These are phyloP conservation scores for Globisporangium sylvaticum DNA, from an alignment of 352 stramenopile species.

Conservation along the genomic window DNA sequence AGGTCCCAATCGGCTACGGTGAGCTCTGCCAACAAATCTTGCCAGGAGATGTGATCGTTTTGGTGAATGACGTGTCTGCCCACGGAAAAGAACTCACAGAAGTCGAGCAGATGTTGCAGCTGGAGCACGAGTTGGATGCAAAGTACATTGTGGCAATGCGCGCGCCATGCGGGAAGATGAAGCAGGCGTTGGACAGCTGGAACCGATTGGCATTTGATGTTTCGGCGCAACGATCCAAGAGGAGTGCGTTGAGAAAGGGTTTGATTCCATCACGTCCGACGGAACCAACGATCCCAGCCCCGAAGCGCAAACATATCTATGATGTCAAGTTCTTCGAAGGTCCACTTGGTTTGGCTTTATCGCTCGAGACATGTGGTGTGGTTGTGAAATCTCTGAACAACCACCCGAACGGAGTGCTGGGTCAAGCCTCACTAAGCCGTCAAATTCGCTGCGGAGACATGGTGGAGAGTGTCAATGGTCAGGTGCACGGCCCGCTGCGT, in stretches of 20 bases:
- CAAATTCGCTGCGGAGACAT: conserved; percentile 60
- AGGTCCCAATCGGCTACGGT: conserved; percentile 35
- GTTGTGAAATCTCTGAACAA: conserved; percentile 82
- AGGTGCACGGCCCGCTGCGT: conserved; percentile 49
- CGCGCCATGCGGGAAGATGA: conserved; percentile 39
- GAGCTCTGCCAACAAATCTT: conserved; percentile 62
- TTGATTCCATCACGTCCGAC: conserved; percentile 11
- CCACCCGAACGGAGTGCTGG: conserved; percentile 49
- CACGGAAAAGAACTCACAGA: conserved; percentile 32
- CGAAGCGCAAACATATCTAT: conserved; percentile 22
- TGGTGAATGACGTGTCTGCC: conserved; percentile 33
- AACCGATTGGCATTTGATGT: conserved; percentile 24
- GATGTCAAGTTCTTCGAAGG: conserved; percentile 73
- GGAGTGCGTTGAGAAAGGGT: conserved; percentile 21
- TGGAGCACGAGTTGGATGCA: conserved; percentile 20
- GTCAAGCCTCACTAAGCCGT: conserved; percentile 69
- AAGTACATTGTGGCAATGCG: conserved; percentile 40
- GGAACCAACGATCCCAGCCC: background rate
- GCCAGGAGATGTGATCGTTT: conserved; percentile 60
- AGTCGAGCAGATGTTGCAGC: conserved; percentile 30
- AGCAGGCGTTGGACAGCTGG: conserved; percentile 23
- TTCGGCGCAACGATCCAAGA: conserved; percentile 26
- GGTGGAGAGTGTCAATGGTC: conserved; percentile 71
- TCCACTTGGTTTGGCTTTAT: conserved; percentile 67
- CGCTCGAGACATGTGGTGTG: conserved; percentile 62